Percentiles rank a stretch among this genome's conserved stretches.
phyloP scores from a whole-genome alignment of 2,329 filamentous ascomycete genomes.

The Gnomoniopsis smithogilvyi region DNA sequence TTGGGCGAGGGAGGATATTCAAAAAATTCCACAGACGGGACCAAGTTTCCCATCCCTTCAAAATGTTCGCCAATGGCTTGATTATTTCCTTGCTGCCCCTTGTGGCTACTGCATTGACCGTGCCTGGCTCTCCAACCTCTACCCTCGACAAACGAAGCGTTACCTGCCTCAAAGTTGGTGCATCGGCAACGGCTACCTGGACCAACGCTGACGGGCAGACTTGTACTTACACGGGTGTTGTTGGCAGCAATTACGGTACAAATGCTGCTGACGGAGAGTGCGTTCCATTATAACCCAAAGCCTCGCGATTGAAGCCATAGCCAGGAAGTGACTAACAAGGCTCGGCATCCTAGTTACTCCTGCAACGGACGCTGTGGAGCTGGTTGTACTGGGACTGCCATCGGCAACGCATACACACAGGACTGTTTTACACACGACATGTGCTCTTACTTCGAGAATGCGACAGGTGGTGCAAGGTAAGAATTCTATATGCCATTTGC shows the following conservation, averaged over 20 bases:
- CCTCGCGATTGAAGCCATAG: too few species aligned
- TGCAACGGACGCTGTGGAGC: constrained; percentile 48
- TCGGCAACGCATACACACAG: constrained; percentile 48
- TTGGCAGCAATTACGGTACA: constrained; percentile 46
- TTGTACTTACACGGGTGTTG: constrained; percentile 40
- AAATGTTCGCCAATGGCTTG: not conserved
- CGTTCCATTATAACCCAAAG: too few species aligned
- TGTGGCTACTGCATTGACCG: not conserved
- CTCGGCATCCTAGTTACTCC: constrained; percentile 35
- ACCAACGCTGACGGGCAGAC: constrained; percentile 38
- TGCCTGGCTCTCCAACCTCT: constrained; percentile 1
- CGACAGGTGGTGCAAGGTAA: constrained; percentile 45
- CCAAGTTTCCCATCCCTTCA: not conserved
- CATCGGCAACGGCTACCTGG: constrained; percentile 43
- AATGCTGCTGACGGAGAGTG: constrained; percentile 42
- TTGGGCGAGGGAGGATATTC: not conserved
- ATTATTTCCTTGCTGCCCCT: not conserved
- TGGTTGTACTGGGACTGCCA: constrained; percentile 38
- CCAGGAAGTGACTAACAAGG: constrained; percentile 33
- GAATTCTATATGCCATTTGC: constrained; percentile 16
- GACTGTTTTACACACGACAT: constrained; percentile 50
- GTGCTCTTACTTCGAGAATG: constrained; percentile 49
- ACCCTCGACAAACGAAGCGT: constrained; percentile 27
- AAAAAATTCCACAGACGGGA: not conserved
- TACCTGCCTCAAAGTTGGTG: constrained; percentile 36